Evolutionary conservation across 805 yeast species (phyloP).

Genomic region (Ogataea salicorniae): DNA sequence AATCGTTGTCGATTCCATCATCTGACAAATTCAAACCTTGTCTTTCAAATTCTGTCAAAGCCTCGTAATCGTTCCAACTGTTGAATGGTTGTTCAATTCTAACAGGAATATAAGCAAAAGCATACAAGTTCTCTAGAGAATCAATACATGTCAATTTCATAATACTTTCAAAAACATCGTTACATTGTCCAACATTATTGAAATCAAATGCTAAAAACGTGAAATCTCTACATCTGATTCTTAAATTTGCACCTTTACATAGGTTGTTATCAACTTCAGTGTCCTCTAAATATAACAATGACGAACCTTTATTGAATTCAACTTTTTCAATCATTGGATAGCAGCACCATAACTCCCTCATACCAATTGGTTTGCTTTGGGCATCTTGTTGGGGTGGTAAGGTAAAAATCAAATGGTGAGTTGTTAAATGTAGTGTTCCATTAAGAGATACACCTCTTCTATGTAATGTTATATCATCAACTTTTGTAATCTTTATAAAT

Average conservation of each 20-base stretch:
- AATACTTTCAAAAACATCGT: conserved; percentile 69
- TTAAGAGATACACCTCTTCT: conserved; percentile 50
- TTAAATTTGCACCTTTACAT: conserved; percentile 45
- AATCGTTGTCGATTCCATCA: conserved; percentile 3
- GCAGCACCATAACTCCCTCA: conserved; percentile 82
- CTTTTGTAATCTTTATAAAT: conserved; percentile 48
- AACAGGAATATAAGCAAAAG: conserved; percentile 76
- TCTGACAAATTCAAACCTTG: conserved; percentile 46
- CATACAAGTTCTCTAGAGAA: conserved; percentile 59
- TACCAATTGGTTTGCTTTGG: conserved; percentile 17
- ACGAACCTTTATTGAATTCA: conserved; percentile 51
- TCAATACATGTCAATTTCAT: conserved; percentile 58
- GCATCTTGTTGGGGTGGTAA: conserved; percentile 13
- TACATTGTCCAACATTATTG: conserved; percentile 48
- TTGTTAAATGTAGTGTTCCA: conserved; percentile 65
- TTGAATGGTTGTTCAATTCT: conserved; percentile 55
- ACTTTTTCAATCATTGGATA: conserved; percentile 76
- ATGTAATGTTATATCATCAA: conserved; percentile 41
- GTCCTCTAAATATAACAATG: conserved; percentile 25
- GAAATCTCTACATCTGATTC: conserved; percentile 80
- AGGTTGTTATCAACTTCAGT: conserved; percentile 13
- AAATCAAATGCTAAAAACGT: conserved; percentile 78
- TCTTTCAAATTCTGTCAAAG: conserved; percentile 60
- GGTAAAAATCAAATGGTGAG: conserved; percentile 71
- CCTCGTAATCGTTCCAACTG: conserved; percentile 72